phyloP scores from a whole-genome alignment of 78 protist genomes.

The Chrysochromulina tobinii region DNA sequence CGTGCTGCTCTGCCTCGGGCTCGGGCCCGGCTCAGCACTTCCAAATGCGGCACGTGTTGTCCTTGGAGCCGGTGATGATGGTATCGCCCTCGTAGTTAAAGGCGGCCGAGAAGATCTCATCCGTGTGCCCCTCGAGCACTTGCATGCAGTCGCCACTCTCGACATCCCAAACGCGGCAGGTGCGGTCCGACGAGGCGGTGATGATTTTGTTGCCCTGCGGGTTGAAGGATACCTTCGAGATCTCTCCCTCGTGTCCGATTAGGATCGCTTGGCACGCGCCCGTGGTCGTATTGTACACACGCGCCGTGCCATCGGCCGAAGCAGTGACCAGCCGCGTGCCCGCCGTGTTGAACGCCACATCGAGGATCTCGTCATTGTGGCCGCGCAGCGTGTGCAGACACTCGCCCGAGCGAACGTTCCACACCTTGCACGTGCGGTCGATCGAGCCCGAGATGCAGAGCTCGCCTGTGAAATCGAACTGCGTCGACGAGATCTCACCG shows the following conservation, averaged over 20 bases:
- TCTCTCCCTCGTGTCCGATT: constrained; percentile 77
- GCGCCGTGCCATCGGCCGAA: constrained; percentile 66
- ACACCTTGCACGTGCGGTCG: constrained; percentile 70
- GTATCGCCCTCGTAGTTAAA: constrained; percentile 82
- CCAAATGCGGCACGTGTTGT: constrained; percentile 86
- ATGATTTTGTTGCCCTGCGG: constrained; percentile 67
- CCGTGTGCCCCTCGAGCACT: constrained; percentile 72
- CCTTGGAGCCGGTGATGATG: constrained; percentile 74
- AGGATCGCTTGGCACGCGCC: constrained; percentile 45
- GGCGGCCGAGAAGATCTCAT: constrained; percentile 68
- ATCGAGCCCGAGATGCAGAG: constrained; percentile 49
- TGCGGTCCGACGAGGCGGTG: constrained; percentile 63
- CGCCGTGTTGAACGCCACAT: constrained; percentile 58
- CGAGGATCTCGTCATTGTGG: constrained; percentile 69
- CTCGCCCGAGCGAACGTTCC: constrained; percentile 61
- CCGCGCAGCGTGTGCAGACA: constrained; percentile 47
- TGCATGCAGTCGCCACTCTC: constrained; percentile 64
- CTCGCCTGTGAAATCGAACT: constrained; percentile 52
- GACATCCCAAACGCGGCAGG: constrained; percentile 72
- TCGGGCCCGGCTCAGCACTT: constrained; percentile 27
- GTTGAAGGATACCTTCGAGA: constrained; percentile 62
- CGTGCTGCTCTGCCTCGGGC: too few species aligned
- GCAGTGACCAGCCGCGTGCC: constrained; percentile 70
- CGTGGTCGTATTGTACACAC: constrained; percentile 57
- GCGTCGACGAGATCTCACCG: constrained; percentile 43